phyloP scores from a whole-genome alignment of 768 basidiomycete genomes.

The Leccinum disarticulatum region DNA sequence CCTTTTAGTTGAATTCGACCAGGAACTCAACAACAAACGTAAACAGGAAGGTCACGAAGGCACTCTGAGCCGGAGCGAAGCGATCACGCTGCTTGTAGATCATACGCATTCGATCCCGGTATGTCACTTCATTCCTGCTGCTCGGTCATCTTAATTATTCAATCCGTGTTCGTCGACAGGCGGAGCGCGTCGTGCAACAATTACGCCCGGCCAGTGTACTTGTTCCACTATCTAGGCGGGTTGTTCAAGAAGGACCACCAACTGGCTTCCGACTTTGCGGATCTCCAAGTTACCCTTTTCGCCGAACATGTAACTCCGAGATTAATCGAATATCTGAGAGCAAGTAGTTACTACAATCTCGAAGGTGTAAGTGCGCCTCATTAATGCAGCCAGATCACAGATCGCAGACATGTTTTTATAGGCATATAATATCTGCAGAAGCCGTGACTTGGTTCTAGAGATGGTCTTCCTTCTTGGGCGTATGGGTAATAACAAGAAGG shows the following conservation, averaged over 20 bases:
- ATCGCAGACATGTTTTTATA: slow-evolving; percentile 27
- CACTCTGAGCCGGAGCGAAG: slow-evolving; percentile 58
- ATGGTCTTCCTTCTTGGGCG: slow-evolving; percentile 97
- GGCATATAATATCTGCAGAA: slow-evolving; percentile 86
- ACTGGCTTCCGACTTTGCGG: slow-evolving; percentile 77
- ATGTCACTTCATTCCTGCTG: slow-evolving; percentile 24
- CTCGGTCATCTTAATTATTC: background rate
- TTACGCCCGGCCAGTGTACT: slow-evolving; percentile 74
- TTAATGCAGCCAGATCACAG: background rate
- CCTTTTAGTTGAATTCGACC: slow-evolving; percentile 91
- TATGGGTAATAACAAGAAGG: slow-evolving; percentile 98
- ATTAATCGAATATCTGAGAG: slow-evolving; percentile 88
- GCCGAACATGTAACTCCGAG: slow-evolving; percentile 80
- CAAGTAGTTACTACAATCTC: slow-evolving; percentile 88
- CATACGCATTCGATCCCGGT: slow-evolving; percentile 97
- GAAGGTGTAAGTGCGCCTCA: slow-evolving; percentile 55
- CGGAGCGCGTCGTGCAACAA: slow-evolving; percentile 85
- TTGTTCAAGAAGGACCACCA: slow-evolving; percentile 85
- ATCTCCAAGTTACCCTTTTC: slow-evolving; percentile 87
- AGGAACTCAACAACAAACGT: slow-evolving; percentile 71
- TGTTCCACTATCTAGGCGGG: slow-evolving; percentile 92
- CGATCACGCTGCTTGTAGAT: slow-evolving; percentile 85
- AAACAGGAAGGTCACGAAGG: slow-evolving; percentile 41
- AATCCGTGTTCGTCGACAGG: slow-evolving; percentile 44
- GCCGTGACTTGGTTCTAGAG: slow-evolving; percentile 85